Percentiles rank a stretch among this genome's conserved stretches.
Conservation (phyloP, 2,329 filamentous ascomycete genomes). For the Colletotrichum sublineola region DNA sequence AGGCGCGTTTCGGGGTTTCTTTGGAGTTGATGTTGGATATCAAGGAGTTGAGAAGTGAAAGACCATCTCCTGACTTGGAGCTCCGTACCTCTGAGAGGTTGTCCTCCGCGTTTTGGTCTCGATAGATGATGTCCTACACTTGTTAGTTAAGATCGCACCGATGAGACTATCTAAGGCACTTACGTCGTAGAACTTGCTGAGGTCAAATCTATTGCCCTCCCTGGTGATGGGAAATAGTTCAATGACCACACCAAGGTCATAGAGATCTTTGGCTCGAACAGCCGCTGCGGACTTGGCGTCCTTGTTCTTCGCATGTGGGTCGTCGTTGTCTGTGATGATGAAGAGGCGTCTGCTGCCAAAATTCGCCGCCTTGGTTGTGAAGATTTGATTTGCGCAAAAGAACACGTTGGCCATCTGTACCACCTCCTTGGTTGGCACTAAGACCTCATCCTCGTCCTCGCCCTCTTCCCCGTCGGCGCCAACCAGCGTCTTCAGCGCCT, state of each 20-base stretch:
- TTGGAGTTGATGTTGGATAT: conserved; percentile 92
- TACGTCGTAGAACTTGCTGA: conserved; percentile 92
- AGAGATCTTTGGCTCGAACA: conserved; percentile 92
- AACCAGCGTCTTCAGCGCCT: conserved; percentile 79
- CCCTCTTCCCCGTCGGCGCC: conserved; percentile 87
- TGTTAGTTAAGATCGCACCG: conserved; percentile 1
- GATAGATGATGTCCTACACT: conserved; percentile 88
- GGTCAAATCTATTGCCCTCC: conserved; percentile 78
- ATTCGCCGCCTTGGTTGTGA: conserved; percentile 94
- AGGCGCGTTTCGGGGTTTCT: conserved; percentile 84
- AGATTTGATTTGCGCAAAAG: conserved; percentile 96
- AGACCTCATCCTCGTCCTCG: conserved; percentile 75
- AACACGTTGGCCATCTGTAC: conserved; percentile 90
- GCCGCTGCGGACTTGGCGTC: conserved; percentile 80
- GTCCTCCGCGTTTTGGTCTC: conserved; percentile 78
- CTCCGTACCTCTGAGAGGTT: conserved; percentile 66
- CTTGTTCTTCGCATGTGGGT: conserved; percentile 83
- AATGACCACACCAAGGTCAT: conserved; percentile 91
- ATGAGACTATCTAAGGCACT: conserved; percentile 43
- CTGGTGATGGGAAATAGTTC: conserved; percentile 92
- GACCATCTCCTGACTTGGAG: conserved; percentile 78
- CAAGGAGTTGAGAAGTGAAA: conserved; percentile 83
- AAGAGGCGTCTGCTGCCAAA: conserved; percentile 95
- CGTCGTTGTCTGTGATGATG: conserved; percentile 93
- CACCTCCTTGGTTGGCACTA: conserved; percentile 76